Evolutionary conservation across 2,329 filamentous ascomycete genomes (phyloP).

Genomic region (Westerdykella aurantiaca): DNA sequence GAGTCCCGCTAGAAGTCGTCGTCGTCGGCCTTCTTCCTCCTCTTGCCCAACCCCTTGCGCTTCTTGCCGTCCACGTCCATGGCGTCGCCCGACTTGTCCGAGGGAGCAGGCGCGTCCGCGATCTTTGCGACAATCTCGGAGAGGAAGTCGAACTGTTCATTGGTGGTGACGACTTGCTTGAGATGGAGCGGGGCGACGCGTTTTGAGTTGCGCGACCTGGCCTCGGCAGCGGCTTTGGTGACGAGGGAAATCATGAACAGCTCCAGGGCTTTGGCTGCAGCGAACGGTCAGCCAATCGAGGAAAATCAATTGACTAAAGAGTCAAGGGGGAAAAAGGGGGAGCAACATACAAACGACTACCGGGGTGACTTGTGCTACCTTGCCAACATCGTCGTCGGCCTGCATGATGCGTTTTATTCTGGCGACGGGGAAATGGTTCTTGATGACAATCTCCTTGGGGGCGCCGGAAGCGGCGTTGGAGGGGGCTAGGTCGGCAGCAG

Average conservation of each 20-base stretch:
- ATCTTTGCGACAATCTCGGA: slow-evolving; percentile 85
- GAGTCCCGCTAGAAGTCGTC: slow-evolving; percentile 17
- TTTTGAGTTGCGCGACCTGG: slow-evolving; percentile 76
- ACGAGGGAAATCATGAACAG: slow-evolving; percentile 97
- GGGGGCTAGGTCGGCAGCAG: slow-evolving; percentile 1
- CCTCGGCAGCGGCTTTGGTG: slow-evolving; percentile 78
- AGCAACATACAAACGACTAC: slow-evolving; percentile 70
- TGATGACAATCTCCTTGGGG: slow-evolving; percentile 63
- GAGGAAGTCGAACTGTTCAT: slow-evolving; percentile 92
- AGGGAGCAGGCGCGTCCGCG: slow-evolving; percentile 52
- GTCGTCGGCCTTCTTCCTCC: slow-evolving; percentile 36
- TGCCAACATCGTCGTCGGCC: slow-evolving; percentile 95
- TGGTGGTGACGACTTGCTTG: slow-evolving; percentile 80
- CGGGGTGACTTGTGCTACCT: slow-evolving; percentile 94
- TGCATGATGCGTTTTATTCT: slow-evolving; percentile 99
- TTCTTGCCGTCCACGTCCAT: slow-evolving; percentile 41
- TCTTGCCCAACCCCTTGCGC: slow-evolving; percentile 37
- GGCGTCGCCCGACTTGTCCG: slow-evolving; percentile 42
- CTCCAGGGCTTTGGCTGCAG: slow-evolving; percentile 79
- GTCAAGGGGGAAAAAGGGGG: background rate
- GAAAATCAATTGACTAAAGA: background rate
- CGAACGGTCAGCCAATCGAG: background rate
- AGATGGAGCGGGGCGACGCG: slow-evolving; percentile 85
- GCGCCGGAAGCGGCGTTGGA: slow-evolving; percentile 27
- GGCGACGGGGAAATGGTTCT: slow-evolving; percentile 93